Percentiles rank a stretch among this genome's conserved stretches.
Evolutionary conservation across 2,329 filamentous ascomycete genomes (phyloP).

Genomic region (Verticillium longisporum): DNA sequence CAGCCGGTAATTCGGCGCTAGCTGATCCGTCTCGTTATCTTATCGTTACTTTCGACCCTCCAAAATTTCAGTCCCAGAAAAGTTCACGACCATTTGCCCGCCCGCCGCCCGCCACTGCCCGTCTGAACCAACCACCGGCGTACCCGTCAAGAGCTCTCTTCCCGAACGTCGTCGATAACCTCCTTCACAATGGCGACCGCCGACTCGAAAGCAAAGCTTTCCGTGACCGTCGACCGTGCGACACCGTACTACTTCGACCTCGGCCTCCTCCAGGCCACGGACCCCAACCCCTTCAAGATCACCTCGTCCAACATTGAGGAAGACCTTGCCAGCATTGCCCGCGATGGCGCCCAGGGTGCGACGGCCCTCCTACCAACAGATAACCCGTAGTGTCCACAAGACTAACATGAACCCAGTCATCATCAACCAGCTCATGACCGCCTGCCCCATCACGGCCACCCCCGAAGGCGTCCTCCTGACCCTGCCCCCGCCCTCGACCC

Average conservation of each 20-base stretch:
- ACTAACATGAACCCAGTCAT: constrained; percentile 35
- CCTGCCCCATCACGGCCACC: constrained; percentile 70
- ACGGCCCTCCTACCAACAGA: neutral
- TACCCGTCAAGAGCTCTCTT: neutral
- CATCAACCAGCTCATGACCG: constrained; percentile 89
- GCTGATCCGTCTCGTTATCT: constrained; percentile 9
- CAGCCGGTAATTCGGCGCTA: constrained; percentile 7
- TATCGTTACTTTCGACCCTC: constrained; percentile 1
- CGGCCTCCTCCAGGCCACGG: constrained; percentile 76
- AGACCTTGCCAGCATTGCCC: constrained; percentile 65
- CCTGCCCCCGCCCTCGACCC: constrained; percentile 64
- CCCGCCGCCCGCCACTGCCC: neutral
- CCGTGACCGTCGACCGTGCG: constrained; percentile 67
- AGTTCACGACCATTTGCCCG: constrained; percentile 5
- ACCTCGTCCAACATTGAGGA: constrained; percentile 51
- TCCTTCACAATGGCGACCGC: constrained; percentile 26
- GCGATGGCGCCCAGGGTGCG: constrained; percentile 73
- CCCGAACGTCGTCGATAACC: constrained; percentile 5
- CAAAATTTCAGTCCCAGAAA: constrained; percentile 13
- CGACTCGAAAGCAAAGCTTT: constrained; percentile 40
- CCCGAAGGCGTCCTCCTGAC: constrained; percentile 67
- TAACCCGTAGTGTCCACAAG: neutral
- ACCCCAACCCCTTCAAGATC: constrained; percentile 73
- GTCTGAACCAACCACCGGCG: neutral
- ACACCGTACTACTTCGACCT: constrained; percentile 92